Conservation (phyloP, 306 rosid species). For the Prunus fruticosa region DNA sequence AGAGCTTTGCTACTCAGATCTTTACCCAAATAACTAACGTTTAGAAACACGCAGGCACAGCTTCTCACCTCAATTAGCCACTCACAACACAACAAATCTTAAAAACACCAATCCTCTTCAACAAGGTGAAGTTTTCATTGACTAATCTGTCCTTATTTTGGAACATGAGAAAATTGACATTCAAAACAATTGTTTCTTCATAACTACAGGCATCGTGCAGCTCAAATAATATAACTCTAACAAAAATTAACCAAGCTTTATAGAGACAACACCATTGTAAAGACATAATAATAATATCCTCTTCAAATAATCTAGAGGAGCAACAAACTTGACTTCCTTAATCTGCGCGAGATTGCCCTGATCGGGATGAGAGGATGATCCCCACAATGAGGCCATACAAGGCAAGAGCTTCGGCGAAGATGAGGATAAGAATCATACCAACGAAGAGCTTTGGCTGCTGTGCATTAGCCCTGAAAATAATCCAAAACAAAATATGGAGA, state of each 20-base stretch:
- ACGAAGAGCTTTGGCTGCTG: constrained; percentile 89
- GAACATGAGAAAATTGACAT: neutral
- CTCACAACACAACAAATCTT: neutral
- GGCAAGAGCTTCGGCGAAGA: constrained; percentile 81
- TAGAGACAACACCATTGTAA: constrained; percentile 7
- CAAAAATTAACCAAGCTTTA: neutral
- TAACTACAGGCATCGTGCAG: constrained; percentile 3
- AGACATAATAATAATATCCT: neutral
- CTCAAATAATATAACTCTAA: constrained; percentile 4
- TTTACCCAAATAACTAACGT: neutral
- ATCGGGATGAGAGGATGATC: constrained; percentile 79
- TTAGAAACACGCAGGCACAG: neutral
- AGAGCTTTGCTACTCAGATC: neutral
- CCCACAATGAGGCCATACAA: constrained; percentile 83
- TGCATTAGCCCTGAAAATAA: constrained; percentile 65
- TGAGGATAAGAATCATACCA: constrained; percentile 77
- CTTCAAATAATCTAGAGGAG: constrained; percentile 3
- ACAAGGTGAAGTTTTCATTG: constrained; percentile 2
- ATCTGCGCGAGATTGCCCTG: constrained; percentile 78
- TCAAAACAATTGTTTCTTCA: constrained; percentile 6
- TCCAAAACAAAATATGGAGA: constrained; percentile 9
- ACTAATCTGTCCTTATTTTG: constrained; percentile 13
- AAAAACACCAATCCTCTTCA: neutral
- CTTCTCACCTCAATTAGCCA: neutral
- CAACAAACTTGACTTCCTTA: constrained; percentile 17